Evolutionary conservation across 495 filamentous ascomycete genomes (phyloP).

Genomic region (Lepraria neglecta): DNA sequence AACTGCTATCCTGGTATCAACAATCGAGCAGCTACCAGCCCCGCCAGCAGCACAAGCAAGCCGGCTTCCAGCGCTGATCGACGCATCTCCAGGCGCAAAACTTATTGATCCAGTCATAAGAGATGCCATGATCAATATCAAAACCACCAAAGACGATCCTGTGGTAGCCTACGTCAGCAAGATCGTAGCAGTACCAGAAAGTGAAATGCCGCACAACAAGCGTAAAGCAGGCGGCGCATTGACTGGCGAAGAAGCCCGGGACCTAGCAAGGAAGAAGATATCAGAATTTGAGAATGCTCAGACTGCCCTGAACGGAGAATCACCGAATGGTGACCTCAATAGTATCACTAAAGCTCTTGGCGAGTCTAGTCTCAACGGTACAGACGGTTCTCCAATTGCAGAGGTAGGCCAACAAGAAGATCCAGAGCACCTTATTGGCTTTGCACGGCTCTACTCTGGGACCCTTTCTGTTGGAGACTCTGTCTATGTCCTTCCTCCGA

Average conservation of each 20-base stretch:
- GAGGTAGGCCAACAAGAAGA: slow-evolving; percentile 49
- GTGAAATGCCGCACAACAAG: slow-evolving; percentile 77
- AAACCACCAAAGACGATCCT: slow-evolving; percentile 59
- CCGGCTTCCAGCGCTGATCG: slow-evolving; percentile 69
- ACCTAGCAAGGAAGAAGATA: slow-evolving; percentile 79
- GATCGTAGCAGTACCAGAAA: slow-evolving; percentile 92
- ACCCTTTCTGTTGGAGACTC: slow-evolving; percentile 82
- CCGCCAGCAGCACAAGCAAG: slow-evolving; percentile 77
- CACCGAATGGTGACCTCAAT: slow-evolving; percentile 34
- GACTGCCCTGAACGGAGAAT: slow-evolving; percentile 46
- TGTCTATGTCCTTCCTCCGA: slow-evolving; percentile 84
- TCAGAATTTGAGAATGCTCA: slow-evolving; percentile 77
- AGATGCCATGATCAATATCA: slow-evolving; percentile 76
- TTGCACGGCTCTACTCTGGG: slow-evolving; percentile 88
- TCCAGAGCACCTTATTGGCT: slow-evolving; percentile 85
- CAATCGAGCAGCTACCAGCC: slow-evolving; percentile 86
- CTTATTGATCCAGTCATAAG: slow-evolving; percentile 61
- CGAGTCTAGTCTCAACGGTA: slow-evolving; percentile 43
- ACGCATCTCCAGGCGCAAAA: slow-evolving; percentile 70
- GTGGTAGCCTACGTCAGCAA: slow-evolving; percentile 96
- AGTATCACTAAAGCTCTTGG: slow-evolving; percentile 51
- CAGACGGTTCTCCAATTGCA: slow-evolving; percentile 30
- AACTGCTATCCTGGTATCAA: slow-evolving; percentile 84
- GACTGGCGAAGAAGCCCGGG: slow-evolving; percentile 81
- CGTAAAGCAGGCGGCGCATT: slow-evolving; percentile 59